Evolutionary conservation across 495 filamentous ascomycete genomes (phyloP), one percentile per base, ranked within the genome.

Genomic region (Lasiosphaeria miniovina): DNA sequence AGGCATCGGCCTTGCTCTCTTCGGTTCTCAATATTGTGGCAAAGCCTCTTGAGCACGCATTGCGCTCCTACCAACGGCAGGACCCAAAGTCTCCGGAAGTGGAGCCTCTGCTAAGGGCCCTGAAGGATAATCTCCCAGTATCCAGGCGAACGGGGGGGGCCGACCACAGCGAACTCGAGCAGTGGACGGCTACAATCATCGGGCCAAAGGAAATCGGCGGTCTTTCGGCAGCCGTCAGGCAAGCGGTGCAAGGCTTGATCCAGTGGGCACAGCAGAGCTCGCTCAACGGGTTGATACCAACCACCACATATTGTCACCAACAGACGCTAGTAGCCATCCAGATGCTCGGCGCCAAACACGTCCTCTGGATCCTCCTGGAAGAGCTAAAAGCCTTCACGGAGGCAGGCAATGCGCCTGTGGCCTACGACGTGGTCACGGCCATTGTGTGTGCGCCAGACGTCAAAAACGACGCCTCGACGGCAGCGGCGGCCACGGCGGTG

Each of bases 21-120:
- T 88, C 91, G 0, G 89, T 98, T 6, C 77, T 98, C 33, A 89
- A 88, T 58, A 91, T 96, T 59, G 84, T 91, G 4, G 89, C 90
- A 3, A 86, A 86, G 61, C 84, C 86, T 0, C 76, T 98, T 3
- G 87, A 93, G 60, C 83, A 88, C 61, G 84, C 87, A 35, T 80
- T 98, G 14, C 83, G 85, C 40, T 84, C 88, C 24, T 83, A 96
- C 49, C 84, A 89, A 58, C 81, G 85, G 12, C 82, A 83, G 40
- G 82, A 90, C 60, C 87, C 88, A 2, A 78, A 82, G 9, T 84
- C 84, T 14, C 81, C 84, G 52, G 87, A 90, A 56, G 84, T 93
- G 54, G 85, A 89, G 60, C 84, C 89, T 3, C 79, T 96, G 1
- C 78, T 91, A 0, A 79, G 85, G 17, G 79, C 84, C 3, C 84